Percentiles rank a stretch among this genome's conserved stretches.
Conservation (phyloP, 805 yeast genomes). For the Blastobotrys robertii region DNA sequence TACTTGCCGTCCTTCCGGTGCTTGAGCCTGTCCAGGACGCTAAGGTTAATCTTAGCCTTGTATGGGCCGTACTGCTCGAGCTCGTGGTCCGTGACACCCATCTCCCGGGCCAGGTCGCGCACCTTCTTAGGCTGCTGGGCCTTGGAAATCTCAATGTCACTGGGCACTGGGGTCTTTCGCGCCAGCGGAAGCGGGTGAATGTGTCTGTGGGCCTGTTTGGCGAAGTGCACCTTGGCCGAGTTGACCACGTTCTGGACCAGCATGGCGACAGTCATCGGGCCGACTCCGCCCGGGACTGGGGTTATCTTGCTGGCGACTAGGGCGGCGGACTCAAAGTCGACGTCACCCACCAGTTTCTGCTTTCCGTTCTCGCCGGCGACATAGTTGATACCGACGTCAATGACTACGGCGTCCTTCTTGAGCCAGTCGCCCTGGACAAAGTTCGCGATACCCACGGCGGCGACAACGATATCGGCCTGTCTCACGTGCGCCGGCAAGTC, state of each 20-base stretch:
- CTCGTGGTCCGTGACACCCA: constrained; percentile 70
- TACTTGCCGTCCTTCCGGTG: constrained; percentile 68
- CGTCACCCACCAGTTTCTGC: constrained; percentile 83
- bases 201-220: constrained; percentile 36
- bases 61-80: constrained; percentile 82
- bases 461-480: constrained; percentile 82
- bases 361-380: constrained; percentile 63
- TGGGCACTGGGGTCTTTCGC: constrained; percentile 63
- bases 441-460: constrained; percentile 83
- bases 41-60: constrained; percentile 81
- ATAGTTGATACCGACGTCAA: constrained; percentile 94
- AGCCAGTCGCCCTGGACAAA: constrained; percentile 82
- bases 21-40: constrained; percentile 57
- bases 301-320: constrained; percentile 62
- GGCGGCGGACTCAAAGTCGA: constrained; percentile 61
- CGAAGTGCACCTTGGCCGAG: constrained; percentile 59
- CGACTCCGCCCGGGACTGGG: constrained; percentile 99
- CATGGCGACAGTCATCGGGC: constrained; percentile 99
- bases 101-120: constrained; percentile 62
- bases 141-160: constrained; percentile 84
- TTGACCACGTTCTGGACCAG: constrained; percentile 72
- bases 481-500: constrained; percentile 49
- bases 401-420: constrained; percentile 76
- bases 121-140: constrained; percentile 81
- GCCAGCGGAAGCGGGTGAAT: constrained; percentile 48